Evolutionary conservation across 2,329 filamentous ascomycete genomes (phyloP), one percentile per base, ranked within the genome.

Genomic region (Colletotrichum sojae): DNA sequence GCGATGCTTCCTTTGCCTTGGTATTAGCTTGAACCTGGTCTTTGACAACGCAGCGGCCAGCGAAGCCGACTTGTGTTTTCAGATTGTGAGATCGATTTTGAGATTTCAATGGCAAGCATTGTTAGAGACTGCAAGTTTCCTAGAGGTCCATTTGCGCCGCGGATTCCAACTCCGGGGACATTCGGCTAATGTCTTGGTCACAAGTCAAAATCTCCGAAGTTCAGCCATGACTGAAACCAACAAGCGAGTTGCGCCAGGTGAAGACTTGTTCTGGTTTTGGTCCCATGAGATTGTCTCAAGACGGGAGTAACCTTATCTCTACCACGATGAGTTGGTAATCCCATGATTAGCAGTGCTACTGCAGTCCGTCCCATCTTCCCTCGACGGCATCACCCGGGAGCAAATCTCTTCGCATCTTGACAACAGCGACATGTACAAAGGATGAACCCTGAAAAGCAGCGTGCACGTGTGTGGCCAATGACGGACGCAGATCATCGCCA

Each of bases 401-500:
- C 10, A 43, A 49, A 46, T 54, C 49, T 46, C 39, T 45, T 20
- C 48, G 8, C 31, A 9, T 36, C 9, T 36, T 20, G 16, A n/a
- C 59, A 54, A 62, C 49, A 52, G 18, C 59, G 45, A 54, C 39
- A 16, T 16, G 16, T 15, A 22, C 22, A 62, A 2, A 54, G 22
- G 59, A 62, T 54, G 49, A 54, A 13, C 59, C 31, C 59, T 45
- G 16, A 49, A 13, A 43, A 12, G 22, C 25, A 45, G 40, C 4
- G 13, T 16, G 53, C 36, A 62, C 59, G 59, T 62, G 39, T 45
- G 59, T 62, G 59, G 49, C 59, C 18, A 20, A 54, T 18, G 51
- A 39, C 59, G 39, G 46, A 49, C 22, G 59, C 59, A 62, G 59
- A 62, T 62, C 59, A n/a, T 49, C 20, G 43, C 46, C 52, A 31